Evolutionary conservation across 2,329 filamentous ascomycete genomes (phyloP), one percentile per base, ranked within the genome.

Genomic region (Scolecobasidium constrictum): DNA sequence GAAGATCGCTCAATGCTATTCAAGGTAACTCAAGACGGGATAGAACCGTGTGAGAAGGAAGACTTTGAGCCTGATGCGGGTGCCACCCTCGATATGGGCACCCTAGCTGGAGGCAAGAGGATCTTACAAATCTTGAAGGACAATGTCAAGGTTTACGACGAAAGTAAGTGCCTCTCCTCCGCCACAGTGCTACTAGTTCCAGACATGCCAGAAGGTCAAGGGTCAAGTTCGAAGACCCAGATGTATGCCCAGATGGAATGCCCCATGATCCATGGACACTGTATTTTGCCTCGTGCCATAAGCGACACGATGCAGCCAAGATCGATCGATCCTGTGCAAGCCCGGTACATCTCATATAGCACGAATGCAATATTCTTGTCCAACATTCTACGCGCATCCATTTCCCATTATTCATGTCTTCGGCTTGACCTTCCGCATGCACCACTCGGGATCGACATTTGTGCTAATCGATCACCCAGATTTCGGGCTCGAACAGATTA

Each of bases 21-120:
- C 26, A 34, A 34, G 22, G 16, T 40, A 9, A 45, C 37, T 12
- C 11, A 18, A 22, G 35, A 15, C 5, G 28, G 37, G 16, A 15
- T 33, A 21, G 28, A 35, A n/a, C 36, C 23, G 77, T 77, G 26
- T 86, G 82, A 31, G 15, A 45, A 45, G 28, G 86, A 87, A 1
- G 92, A 98, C 54, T 95, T 96, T 56, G 93, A 98, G 48, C 79
- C 83, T 3, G 85, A 86, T 36, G 86, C 88, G 48, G 92, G 88
- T 19, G 77, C 81, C 22, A 95, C 92, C 0, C 72, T 96, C 37
- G 83, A 93, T 51, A 83, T 92, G 15, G 86, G 85, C 13, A 83
- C 82, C 0, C 77, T 98, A 60, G 83, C 83, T n/a, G 76, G 77
- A 40, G 78, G 84, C 47, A 84, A 76, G 56, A 78, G 86, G 46